Evolutionary conservation across 306 rosid genomes (phyloP), one percentile per base, ranked within the genome.

Genomic region (Pterocarpus macrocarpus): DNA sequence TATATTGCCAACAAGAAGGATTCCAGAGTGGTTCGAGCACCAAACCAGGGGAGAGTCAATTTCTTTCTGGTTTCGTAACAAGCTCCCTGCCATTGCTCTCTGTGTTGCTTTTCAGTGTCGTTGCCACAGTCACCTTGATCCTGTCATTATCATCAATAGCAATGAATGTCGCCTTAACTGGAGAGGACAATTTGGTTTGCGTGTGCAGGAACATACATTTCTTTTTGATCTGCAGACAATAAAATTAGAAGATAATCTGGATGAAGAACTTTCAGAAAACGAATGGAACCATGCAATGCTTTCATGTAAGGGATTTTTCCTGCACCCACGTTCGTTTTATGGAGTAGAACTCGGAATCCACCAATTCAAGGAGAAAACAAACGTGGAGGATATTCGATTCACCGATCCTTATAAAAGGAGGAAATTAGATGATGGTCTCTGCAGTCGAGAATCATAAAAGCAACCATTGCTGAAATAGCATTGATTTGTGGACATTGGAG

Each of bases 31-130:
- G 72, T 50, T 76, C 28, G 28, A 64, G 2, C 12, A 50, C 7
- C 11, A 4, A 5, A 5, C 36, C 7, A 3, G 16, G 15, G 65
- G 47, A 47, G 8, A 2, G 5, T 11, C 56, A 3, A 5, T 52
- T 7, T 77, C 66, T n/a, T 65, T 77, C 69, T 50, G 65, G 64
- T 30, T 65, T 77, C 32, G 56, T 12, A 1, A 38, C 0, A 59
- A 65, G 14, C 7, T 65, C 9, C 81, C 66, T 2, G 14, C 13
- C 4, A 17, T 28, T 2, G 44, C 56, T 10, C 3, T 64, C 2
- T 49, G 79, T 35, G 2, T 49, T 35, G 28, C 1, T 5, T 44
- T 0, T 7, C 9, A 1, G 2, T 5, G 49, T 44, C 11, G 2
- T 0, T 44, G 9, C 8, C 8, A 44, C 1, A 0, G 28, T 22